phyloP scores from a whole-genome alignment of 768 basidiomycete species.

The Russula dissimulans region DNA sequence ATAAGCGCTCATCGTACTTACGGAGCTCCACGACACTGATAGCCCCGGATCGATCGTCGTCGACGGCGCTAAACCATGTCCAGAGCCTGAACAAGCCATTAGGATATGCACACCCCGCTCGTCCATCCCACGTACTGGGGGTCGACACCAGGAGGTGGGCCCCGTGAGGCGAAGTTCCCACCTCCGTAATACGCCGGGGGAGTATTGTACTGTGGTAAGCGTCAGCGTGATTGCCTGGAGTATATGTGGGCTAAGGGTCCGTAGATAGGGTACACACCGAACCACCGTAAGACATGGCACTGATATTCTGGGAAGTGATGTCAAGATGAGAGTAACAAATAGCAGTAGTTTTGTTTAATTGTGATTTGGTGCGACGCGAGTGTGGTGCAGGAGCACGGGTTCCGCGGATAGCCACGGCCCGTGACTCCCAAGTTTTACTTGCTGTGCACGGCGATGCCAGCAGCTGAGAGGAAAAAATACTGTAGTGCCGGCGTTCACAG shows the following conservation, averaged over 20 bases:
- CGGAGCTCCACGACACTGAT: slow-evolving; percentile 51
- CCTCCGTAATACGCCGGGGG: slow-evolving; percentile 19
- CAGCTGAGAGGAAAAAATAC: no score
- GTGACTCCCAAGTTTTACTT: no score
- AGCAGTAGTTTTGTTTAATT: no score
- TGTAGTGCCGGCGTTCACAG: no score
- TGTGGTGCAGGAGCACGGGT: no score
- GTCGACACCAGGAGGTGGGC: slow-evolving; percentile 57
- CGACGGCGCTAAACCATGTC: slow-evolving; percentile 64
- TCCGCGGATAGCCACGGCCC: no score
- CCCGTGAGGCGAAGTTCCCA: not conserved
- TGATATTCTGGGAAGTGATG: not conserved
- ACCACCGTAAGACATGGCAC: not conserved
- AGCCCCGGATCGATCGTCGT: slow-evolving; percentile 61
- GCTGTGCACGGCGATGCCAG: no score
- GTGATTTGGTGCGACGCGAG: no score
- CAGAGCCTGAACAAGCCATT: slow-evolving; percentile 41
- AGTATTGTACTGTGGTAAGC: not conserved
- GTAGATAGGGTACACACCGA: not conserved
- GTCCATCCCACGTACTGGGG: slow-evolving; percentile 47
- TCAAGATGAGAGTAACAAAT: not conserved
- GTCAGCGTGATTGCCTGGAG: no score
- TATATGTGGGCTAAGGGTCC: not conserved
- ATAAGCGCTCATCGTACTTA: slow-evolving; percentile 29
- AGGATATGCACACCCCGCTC: not conserved